phyloP scores from a whole-genome alignment of 2,329 filamentous ascomycete species.

The Phaeosphaeriaceae sp. region DNA sequence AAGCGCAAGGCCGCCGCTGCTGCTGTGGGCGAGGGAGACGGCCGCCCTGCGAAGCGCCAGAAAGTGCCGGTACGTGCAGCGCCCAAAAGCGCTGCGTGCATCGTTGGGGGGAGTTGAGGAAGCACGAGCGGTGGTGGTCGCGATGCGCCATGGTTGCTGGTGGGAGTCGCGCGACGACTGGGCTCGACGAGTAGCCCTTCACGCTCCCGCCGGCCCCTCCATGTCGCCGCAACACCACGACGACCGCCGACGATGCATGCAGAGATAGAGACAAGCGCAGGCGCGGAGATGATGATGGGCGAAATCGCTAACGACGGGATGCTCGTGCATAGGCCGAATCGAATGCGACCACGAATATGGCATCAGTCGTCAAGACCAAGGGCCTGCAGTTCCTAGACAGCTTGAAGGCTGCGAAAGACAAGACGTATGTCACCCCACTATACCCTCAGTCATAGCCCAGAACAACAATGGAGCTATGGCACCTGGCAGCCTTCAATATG shows the following conservation, averaged over 20 bases:
- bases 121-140: slow-evolving; percentile 25
- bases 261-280: background rate
- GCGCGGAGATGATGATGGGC: slow-evolving; percentile 3
- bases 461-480: slow-evolving; percentile 6
- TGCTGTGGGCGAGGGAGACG: slow-evolving; percentile 59
- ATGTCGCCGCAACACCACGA: slow-evolving; percentile 36
- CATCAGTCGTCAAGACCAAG: slow-evolving; percentile 73
- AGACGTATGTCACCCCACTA: slow-evolving; percentile 68
- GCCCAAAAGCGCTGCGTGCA: slow-evolving; percentile 24
- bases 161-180: slow-evolving; percentile 43
- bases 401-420: slow-evolving; percentile 79
- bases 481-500: background rate
- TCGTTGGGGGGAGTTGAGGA: slow-evolving; percentile 32
- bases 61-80: slow-evolving; percentile 65
- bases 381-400: slow-evolving; percentile 78
- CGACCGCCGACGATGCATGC: slow-evolving; percentile 35
- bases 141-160: slow-evolving; percentile 40
- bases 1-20: slow-evolving; percentile 65
- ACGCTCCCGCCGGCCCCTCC: slow-evolving; percentile 36
- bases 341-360: slow-evolving; percentile 59
- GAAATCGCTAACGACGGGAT: slow-evolving; percentile 35
- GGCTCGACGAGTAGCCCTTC: slow-evolving; percentile 43
- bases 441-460: slow-evolving; percentile 4
- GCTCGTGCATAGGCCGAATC: slow-evolving; percentile 36
- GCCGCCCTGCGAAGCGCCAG: slow-evolving; percentile 65